A percentile compares a stretch with the other conserved stretches of the same genome.
Evolutionary conservation across 352 stramenopile species (phyloP).

Genomic region (Phytophthora cryptogea): DNA sequence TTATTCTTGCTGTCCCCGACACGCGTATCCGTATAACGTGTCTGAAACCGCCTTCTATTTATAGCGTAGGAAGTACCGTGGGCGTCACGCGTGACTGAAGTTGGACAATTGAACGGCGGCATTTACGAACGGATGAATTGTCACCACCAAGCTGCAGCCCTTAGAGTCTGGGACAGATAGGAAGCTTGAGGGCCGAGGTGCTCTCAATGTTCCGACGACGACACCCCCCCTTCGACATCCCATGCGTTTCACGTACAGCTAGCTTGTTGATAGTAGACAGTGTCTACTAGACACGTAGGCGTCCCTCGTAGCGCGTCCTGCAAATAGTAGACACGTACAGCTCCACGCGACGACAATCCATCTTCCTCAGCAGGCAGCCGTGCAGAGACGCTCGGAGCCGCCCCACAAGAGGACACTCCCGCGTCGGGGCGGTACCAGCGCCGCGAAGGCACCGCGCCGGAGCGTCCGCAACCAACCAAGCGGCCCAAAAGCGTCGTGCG

Average conservation of each 20-base stretch:
- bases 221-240: neutral
- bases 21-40: slow-evolving; percentile 9
- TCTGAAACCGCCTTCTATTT: slow-evolving; percentile 9
- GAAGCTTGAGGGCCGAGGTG: neutral
- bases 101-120: slow-evolving; percentile 3
- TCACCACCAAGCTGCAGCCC: neutral
- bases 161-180: too few species aligned
- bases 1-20: neutral
- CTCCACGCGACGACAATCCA: neutral
- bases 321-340: slow-evolving; percentile 7
- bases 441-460: neutral
- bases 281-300: slow-evolving; percentile 3
- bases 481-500: too few species aligned
- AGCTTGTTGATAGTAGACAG: slow-evolving; percentile 6
- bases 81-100: neutral
- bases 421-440: neutral
- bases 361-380: neutral
- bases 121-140: neutral
- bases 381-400: slow-evolving; percentile 1
- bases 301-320: neutral
- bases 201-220: neutral
- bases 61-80: slow-evolving; percentile 3
- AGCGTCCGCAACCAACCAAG: neutral
- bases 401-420: slow-evolving; percentile 1
- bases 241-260: slow-evolving; percentile 1